These are phyloP conservation scores for Chlamydomonas applanata DNA, from an alignment of 139 green algal genomes.

Conservation along the genomic window DNA sequence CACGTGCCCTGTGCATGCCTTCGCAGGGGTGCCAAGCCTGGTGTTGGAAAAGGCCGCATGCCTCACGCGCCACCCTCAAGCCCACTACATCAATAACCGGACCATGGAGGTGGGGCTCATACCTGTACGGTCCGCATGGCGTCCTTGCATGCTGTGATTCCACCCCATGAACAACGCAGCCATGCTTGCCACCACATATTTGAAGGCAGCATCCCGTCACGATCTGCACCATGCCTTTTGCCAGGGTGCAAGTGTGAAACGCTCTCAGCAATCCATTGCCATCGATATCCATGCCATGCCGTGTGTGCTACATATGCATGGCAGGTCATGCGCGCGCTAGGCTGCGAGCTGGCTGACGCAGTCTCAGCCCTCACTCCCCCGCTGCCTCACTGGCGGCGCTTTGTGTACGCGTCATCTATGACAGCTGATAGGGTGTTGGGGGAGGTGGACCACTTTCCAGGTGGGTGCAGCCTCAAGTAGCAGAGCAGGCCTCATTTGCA, in stretches of 20 bases:
- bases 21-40: slow-evolving; percentile 50
- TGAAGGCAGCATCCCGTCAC: not conserved
- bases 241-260: too few species aligned
- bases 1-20: too few species aligned
- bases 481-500: too few species aligned
- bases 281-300: too few species aligned
- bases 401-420: slow-evolving; percentile 74
- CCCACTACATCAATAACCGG: slow-evolving; percentile 94
- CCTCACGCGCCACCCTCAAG: slow-evolving; percentile 75
- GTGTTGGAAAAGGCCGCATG: slow-evolving; percentile 59
- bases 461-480: too few species aligned
- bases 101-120: slow-evolving; percentile 95
- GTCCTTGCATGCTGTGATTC: too few species aligned
- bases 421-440: slow-evolving; percentile 53
- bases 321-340: too few species aligned
- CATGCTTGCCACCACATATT: not conserved
- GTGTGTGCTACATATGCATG: not conserved
- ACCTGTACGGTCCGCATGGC: too few species aligned
- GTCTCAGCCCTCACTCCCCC: slow-evolving; percentile 58
- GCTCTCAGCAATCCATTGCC: too few species aligned
- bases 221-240: not conserved
- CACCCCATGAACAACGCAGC: too few species aligned
- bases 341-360: slow-evolving; percentile 35
- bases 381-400: slow-evolving; percentile 74
- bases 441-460: slow-evolving; percentile 83